Evolutionary conservation across 257 asterid genomes (phyloP).

Genomic region (Plantago major): DNA sequence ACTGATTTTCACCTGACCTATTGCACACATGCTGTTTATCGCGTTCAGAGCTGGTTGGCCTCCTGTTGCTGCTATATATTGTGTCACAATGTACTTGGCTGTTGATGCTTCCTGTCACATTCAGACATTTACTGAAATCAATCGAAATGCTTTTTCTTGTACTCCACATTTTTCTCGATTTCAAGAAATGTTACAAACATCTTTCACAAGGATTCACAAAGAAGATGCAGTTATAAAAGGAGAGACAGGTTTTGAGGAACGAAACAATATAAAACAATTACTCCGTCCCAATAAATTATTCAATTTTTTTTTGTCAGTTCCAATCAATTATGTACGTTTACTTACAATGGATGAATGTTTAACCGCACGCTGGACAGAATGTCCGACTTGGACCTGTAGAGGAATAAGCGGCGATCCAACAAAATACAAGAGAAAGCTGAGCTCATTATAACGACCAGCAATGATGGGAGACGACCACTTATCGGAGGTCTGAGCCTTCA

Average conservation of each 20-base stretch:
- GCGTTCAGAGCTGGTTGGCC: slow-evolving; percentile 68
- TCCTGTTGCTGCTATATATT: slow-evolving; percentile 88
- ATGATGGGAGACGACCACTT: slow-evolving; percentile 82
- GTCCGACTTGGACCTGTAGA: slow-evolving; percentile 58
- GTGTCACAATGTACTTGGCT: slow-evolving; percentile 82
- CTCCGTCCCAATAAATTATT: too few species aligned
- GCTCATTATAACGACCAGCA: slow-evolving; percentile 71
- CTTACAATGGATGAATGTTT: slow-evolving; percentile 69
- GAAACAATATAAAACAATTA: too few species aligned
- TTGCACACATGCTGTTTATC: slow-evolving; percentile 72
- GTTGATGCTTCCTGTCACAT: slow-evolving; percentile 80
- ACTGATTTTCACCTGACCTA: slow-evolving; percentile 70
- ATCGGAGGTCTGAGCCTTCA: slow-evolving; percentile 82
- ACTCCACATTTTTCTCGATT: background rate
- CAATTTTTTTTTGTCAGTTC: too few species aligned
- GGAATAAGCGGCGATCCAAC: slow-evolving; percentile 81
- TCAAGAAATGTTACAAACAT: background rate
- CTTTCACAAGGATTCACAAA: too few species aligned
- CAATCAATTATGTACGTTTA: too few species aligned
- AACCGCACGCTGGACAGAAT: slow-evolving; percentile 49
- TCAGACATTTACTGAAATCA: background rate
- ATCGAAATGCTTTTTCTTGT: too few species aligned
- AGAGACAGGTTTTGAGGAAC: too few species aligned
- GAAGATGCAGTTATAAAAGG: too few species aligned
- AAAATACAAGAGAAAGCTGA: slow-evolving; percentile 67